phyloP scores from a whole-genome alignment of 2,329 filamentous ascomycete species.

The Penicillium olsonii region DNA sequence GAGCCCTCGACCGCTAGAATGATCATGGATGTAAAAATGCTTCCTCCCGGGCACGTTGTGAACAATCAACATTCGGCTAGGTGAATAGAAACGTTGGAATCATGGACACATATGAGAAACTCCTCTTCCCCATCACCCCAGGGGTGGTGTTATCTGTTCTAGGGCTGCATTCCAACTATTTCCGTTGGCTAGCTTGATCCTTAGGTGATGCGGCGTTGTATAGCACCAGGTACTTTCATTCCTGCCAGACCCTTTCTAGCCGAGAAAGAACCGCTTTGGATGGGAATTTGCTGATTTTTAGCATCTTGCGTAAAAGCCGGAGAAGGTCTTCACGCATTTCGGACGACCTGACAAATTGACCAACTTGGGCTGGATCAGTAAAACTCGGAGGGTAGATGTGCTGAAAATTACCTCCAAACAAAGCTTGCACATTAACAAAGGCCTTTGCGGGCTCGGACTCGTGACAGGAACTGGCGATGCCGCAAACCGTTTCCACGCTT shows the following conservation, averaged over 20 bases:
- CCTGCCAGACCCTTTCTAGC: constrained; percentile 12
- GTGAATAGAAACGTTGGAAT: too few relatives aligned
- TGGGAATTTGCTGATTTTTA: constrained; percentile 18
- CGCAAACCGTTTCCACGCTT: constrained; percentile 16
- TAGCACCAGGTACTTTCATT: constrained; percentile 30
- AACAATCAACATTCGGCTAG: too few relatives aligned
- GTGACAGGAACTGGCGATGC: constrained; percentile 16
- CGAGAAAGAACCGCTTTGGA: constrained; percentile 11
- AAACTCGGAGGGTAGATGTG: not conserved
- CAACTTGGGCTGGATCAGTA: constrained; percentile 5
- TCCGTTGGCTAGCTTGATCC: too few relatives aligned
- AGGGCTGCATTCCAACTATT: too few relatives aligned
- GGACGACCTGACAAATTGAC: constrained; percentile 16
- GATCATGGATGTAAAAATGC: too few relatives aligned
- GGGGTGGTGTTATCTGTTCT: too few relatives aligned
- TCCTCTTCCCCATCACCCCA: too few relatives aligned
- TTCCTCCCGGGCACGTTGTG: too few relatives aligned
- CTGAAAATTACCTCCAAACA: constrained; percentile 17
- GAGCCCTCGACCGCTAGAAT: too few relatives aligned
- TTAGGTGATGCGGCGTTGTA: too few relatives aligned
- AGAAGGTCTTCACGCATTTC: constrained; percentile 14
- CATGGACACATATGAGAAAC: too few relatives aligned
- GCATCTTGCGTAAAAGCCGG: constrained; percentile 12
- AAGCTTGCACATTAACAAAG: constrained; percentile 25
- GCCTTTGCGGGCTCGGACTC: constrained; percentile 20